These are phyloP conservation scores for Yamadazyma jaroonii DNA, from an alignment of 1,139 yeast species.

Conservation along the genomic window DNA sequence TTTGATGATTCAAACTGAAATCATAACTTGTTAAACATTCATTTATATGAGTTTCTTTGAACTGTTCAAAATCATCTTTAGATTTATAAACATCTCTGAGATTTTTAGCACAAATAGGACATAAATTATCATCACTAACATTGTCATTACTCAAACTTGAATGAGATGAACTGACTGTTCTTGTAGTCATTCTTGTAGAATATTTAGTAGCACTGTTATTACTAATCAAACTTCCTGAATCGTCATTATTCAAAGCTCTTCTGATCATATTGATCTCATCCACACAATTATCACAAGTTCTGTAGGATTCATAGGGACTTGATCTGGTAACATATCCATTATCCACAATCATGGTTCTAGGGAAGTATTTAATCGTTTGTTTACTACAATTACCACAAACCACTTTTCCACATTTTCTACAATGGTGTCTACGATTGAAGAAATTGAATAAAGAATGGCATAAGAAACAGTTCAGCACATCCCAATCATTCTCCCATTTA, in stretches of 20 bases:
- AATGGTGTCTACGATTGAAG: conserved; percentile 84
- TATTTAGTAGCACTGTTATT: conserved; percentile 24
- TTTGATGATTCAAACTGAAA: conserved; percentile 60
- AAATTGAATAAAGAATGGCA: conserved; percentile 62
- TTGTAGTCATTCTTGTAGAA: conserved; percentile 17
- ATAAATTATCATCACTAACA: conserved; percentile 34
- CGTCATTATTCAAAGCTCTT: conserved; percentile 31
- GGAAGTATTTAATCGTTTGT: conserved; percentile 40
- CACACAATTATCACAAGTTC: conserved; percentile 74
- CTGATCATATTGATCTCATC: conserved; percentile 60
- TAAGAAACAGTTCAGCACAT: conserved; percentile 54
- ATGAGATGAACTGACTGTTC: conserved; percentile 18
- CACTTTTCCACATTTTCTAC: conserved; percentile 80
- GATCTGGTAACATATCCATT: conserved; percentile 23
- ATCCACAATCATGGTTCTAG: conserved; percentile 35
- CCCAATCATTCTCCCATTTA: conserved; percentile 81
- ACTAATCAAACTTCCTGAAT: conserved; percentile 1
- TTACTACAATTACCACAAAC: conserved; percentile 69
- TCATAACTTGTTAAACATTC: conserved; percentile 67
- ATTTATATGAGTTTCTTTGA: conserved; percentile 66
- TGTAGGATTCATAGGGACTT: conserved; percentile 32
- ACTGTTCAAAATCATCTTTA: conserved; percentile 39
- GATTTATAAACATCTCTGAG: conserved; percentile 56
- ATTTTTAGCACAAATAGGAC: conserved; percentile 47
- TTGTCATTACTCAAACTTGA: conserved; percentile 12